phyloP scores from a whole-genome alignment of 2,329 filamentous ascomycete genomes.

The Pyricularia sp. region DNA sequence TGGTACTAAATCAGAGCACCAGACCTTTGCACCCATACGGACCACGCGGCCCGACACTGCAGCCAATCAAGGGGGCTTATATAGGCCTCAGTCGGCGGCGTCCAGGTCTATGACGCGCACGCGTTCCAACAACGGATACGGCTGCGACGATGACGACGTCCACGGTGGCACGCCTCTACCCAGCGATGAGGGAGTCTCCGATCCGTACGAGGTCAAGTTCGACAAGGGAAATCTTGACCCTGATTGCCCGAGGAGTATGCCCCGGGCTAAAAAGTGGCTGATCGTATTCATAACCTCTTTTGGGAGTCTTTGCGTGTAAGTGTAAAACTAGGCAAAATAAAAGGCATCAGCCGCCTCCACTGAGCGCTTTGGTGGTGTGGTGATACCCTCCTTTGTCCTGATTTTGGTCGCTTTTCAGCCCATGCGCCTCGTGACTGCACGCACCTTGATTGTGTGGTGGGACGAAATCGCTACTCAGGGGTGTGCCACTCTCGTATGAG shows the following conservation, averaged over 20 bases:
- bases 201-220: conserved; percentile 59
- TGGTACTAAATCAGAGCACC: neutral
- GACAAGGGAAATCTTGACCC: conserved; percentile 57
- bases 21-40: conserved; percentile 14
- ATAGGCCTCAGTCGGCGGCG: neutral
- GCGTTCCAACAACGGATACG: conserved; percentile 32
- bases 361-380: neutral
- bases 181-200: conserved; percentile 14
- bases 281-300: conserved; percentile 62
- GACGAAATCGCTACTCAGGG: neutral
- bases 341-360: neutral
- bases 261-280: conserved; percentile 57
- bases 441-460: neutral
- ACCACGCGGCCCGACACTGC: neutral
- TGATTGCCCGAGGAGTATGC: conserved; percentile 58
- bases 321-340: conserved; percentile 13
- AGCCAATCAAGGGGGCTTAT: neutral
- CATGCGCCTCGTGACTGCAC: neutral
- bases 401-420: neutral
- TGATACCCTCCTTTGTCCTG: neutral
- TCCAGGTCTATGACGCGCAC: conserved; percentile 15
- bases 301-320: conserved; percentile 74
- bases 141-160: conserved; percentile 20
- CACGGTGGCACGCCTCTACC: conserved; percentile 6
- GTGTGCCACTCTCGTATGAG: neutral